Evolutionary conservation across 78 protist species (phyloP).

Genomic region (Emiliania huxleyi): DNA sequence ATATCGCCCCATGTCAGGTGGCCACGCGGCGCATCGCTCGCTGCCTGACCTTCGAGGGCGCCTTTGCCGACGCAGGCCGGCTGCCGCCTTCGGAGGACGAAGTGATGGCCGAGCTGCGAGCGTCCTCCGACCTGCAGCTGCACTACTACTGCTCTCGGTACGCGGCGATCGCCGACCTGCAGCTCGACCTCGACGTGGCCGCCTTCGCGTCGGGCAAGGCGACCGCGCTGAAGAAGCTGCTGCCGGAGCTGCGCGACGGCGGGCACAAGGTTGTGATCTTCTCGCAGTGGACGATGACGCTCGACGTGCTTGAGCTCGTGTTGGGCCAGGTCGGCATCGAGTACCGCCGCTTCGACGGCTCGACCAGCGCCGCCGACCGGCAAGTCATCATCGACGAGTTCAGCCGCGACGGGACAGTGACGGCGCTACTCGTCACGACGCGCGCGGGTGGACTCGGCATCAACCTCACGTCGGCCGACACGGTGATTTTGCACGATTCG

Average conservation of each 20-base stretch:
- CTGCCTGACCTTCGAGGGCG: too few relatives aligned
- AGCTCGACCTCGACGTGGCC: background rate
- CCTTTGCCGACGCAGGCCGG: background rate
- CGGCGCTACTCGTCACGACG: slow-evolving; percentile 81
- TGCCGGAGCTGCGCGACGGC: slow-evolving; percentile 45
- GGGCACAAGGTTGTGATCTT: background rate
- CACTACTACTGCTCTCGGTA: background rate
- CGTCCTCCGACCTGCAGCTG: background rate
- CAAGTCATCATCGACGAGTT: slow-evolving; percentile 78
- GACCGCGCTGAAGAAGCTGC: slow-evolving; percentile 65
- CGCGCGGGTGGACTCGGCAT: slow-evolving; percentile 94
- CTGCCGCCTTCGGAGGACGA: background rate
- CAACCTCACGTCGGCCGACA: slow-evolving; percentile 94
- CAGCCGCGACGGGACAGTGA: slow-evolving; percentile 65
- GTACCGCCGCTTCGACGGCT: slow-evolving; percentile 92
- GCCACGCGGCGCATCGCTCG: background rate
- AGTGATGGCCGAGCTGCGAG: background rate
- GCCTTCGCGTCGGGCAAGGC: slow-evolving; percentile 71
- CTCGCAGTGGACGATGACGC: slow-evolving; percentile 52
- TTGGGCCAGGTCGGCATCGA: slow-evolving; percentile 69
- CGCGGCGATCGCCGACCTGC: background rate
- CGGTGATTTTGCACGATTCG: slow-evolving; percentile 88
- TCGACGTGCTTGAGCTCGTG: slow-evolving; percentile 87
- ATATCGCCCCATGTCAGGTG: too few relatives aligned
- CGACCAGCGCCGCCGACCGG: slow-evolving; percentile 79